Percentiles rank a stretch among this genome's conserved stretches.
Evolutionary conservation across 1,284 basidiomycete species (phyloP).

Genomic region (Peniophora sp.): DNA sequence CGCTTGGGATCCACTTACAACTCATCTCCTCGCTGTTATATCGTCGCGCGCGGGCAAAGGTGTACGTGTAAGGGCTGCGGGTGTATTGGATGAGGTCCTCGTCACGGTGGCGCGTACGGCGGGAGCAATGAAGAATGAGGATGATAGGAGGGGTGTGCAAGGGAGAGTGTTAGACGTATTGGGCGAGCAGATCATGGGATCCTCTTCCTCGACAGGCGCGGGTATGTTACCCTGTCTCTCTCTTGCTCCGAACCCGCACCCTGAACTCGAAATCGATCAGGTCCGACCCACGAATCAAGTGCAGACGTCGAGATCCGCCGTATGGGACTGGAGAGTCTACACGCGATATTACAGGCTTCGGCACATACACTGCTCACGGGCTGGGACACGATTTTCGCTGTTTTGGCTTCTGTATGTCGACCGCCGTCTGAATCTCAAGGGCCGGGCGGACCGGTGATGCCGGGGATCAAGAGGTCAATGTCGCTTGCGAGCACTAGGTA

Average conservation of each 20-base stretch:
- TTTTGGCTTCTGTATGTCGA: slow-evolving; percentile 78
- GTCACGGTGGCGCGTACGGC: slow-evolving; percentile 59
- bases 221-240: too few relatives aligned
- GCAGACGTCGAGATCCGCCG: slow-evolving; percentile 73
- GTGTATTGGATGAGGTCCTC: slow-evolving; percentile 72
- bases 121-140: slow-evolving; percentile 49
- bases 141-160: slow-evolving; percentile 68
- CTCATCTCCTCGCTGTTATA: slow-evolving; percentile 72
- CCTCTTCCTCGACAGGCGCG: slow-evolving; percentile 26
- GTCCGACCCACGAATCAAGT: too few relatives aligned
- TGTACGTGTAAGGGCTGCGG: slow-evolving; percentile 84
- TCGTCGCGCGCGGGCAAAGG: slow-evolving; percentile 61
- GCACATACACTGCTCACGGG: slow-evolving; percentile 87
- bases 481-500: too few relatives aligned
- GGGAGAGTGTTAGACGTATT: slow-evolving; percentile 78
- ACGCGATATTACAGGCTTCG: slow-evolving; percentile 83
- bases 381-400: slow-evolving; percentile 90
- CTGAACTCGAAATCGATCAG: too few relatives aligned
- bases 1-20: slow-evolving; percentile 81
- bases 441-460: too few relatives aligned
- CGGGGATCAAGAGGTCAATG: too few relatives aligned
- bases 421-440: background rate
- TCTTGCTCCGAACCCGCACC: too few relatives aligned
- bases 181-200: slow-evolving; percentile 67
- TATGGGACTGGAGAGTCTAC: slow-evolving; percentile 83